Base-by-base conservation (phyloP, 2,329 filamentous ascomycete species). In the Chalaropsis thielavioides region DNA sequence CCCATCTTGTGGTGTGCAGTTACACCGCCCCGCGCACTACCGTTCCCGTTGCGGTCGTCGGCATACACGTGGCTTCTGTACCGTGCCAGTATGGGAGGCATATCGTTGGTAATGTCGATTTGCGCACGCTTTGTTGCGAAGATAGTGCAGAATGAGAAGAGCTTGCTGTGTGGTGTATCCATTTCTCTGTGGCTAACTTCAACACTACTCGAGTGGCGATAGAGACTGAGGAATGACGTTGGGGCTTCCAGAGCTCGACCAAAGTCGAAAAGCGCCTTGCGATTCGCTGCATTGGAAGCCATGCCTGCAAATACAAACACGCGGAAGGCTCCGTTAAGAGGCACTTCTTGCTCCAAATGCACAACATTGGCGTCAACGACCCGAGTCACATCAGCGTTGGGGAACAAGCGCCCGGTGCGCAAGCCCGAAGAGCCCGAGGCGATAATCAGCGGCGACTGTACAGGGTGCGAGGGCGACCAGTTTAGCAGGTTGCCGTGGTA, bases 321-420 rank as follows among this genome's bases (percentile, higher is more conserved):
- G 65, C 91, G 83, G 80, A 92, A 96, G 1, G 90, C 86, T 54
- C 91, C 91, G 74, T 96, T 96, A 67, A 92, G 79, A 0, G 91
- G 91, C 40, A 96, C 82, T 72, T 95, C 89, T 74, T 96, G 91
- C 75, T 96, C 92, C 10, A 96, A 80, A 70, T 95, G 89, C 1
- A 95, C 90, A 4, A 90, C 85, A 74, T 96, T 96, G 72, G 91
- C 88, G 72, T 96, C 92, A 0, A 88, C 85, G 24, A 95, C 88
- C 61, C 92, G 83, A 0, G 90, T 96, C 11, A 96, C 92, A 68
- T 90, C 86, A 22, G 89, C 82, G 65, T 89, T 90, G 60, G 83
- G 84, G 71, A 96, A 82, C 44, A 92, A 83, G 46, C 88, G 84
- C 27, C 92, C 92, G 0, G 89, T 83, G 8, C 82, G 81, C 68